Evolutionary conservation across 139 green algal genomes (phyloP).

Genomic region (Chlorella sp.): DNA sequence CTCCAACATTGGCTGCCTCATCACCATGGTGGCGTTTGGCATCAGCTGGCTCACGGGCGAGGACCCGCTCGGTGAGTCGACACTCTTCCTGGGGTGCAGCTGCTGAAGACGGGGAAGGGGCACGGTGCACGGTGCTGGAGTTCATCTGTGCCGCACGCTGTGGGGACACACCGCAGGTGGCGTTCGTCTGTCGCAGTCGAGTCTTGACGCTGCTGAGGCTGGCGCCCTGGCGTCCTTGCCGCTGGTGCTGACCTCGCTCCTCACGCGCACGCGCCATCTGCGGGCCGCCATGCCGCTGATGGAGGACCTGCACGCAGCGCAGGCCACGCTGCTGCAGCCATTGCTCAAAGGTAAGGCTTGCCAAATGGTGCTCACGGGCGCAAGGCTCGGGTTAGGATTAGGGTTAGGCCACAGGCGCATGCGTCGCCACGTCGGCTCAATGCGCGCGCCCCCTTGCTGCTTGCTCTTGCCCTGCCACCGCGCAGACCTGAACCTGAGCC

Average conservation of each 20-base stretch:
- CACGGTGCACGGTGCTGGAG: too few species aligned
- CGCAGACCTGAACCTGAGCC: conserved; percentile 17
- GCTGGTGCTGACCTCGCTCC: conserved; percentile 15
- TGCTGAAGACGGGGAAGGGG: too few species aligned
- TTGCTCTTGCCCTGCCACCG: too few species aligned
- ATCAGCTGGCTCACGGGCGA: conserved; percentile 20
- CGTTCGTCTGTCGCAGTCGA: too few species aligned
- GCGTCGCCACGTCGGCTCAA: too few species aligned
- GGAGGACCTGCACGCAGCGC: conserved; percentile 23
- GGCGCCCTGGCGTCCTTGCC: conserved; percentile 17
- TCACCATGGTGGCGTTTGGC: conserved; percentile 5
- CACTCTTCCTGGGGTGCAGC: too few species aligned
- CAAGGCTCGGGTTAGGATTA: too few species aligned
- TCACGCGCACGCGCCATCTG: conserved; percentile 4
- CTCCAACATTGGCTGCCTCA: conserved; percentile 19
- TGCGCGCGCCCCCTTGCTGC: too few species aligned
- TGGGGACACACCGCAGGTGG: too few species aligned
- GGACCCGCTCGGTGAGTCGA: conserved; percentile 29
- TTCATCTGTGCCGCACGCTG: too few species aligned
- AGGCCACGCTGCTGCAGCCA: conserved; percentile 7
- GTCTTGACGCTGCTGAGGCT: conserved; percentile 3
- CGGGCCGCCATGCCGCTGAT: conserved; percentile 24
- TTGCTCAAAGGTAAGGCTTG: conserved; percentile 18
- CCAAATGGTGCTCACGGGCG: too few species aligned
- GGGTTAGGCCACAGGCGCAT: too few species aligned